Evolutionary conservation across 2,329 filamentous ascomycete species (phyloP), one percentile per base, ranked within the genome.

Genomic region (Xylaria sp.): DNA sequence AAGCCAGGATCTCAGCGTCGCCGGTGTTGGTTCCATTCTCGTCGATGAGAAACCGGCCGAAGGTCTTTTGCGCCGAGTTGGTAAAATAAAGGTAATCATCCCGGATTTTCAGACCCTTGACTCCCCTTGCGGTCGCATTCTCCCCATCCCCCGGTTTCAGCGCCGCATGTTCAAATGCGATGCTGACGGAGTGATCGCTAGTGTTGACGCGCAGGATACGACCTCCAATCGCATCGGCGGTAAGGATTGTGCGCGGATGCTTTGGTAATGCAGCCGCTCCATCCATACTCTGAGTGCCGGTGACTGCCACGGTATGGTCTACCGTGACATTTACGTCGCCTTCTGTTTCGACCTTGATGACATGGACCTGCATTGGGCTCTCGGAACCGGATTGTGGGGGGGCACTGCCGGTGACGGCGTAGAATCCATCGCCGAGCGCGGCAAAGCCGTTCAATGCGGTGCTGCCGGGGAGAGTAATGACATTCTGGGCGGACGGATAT

Each of bases 81-180:
- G 72, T 72, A 60, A 73, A 74, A 53, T 74, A 74, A 6, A 74
- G 62, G 30, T 72, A 62, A 20, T 50, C 48, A n/a, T 52, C 71
- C 0, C 61, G 63, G 13, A 67, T 60, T 34, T 63, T 56, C 18
- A 74, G 66, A 3, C 73, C 73, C 39, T 71, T 72, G 43, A 72
- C 45, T 4, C 73, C 73, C n/a, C 63, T 57, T n/a, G 67, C 60
- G 3, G 63, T 55, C 6, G 45, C 30, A 6, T 58, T 23, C 9
- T 2, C 55, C 8, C 61, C 10, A 4, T 55, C 13, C 15, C 63
- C 52, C 1, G 66, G 68, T 2, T 63, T 53, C 4, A 73, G 58
- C 9, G 65, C 57, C 5, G 57, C 60, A 45, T 73, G 56, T 28
- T 65, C 34, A 25, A 72, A 41, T 48, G 65, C 63, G 28, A 73